Conservation (phyloP, 106 monocot species). For the Allium fistulosum region DNA sequence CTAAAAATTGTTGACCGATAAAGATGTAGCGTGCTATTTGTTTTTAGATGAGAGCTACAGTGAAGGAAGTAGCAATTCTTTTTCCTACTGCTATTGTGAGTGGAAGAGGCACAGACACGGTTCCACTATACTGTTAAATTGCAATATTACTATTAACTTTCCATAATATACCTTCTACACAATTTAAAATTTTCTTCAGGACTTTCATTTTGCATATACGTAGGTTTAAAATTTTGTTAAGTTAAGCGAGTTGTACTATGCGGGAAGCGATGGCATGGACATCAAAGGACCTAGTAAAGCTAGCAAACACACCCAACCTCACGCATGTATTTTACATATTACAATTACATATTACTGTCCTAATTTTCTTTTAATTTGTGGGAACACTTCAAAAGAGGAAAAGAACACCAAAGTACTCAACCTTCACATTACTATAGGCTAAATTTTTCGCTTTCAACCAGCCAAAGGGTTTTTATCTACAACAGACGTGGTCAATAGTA, state of each 20-base stretch:
- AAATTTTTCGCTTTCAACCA: constrained; percentile 54
- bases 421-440: constrained; percentile 30
- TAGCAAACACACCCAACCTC: constrained; percentile 26
- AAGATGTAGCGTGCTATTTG: background rate
- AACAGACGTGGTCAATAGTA: constrained; percentile 44
- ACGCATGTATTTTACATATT: constrained; percentile 13
- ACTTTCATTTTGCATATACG: background rate
- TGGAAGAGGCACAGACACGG: constrained; percentile 70
- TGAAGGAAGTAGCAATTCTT: constrained; percentile 42
- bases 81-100: constrained; percentile 82
- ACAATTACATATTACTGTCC: background rate
- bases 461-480: constrained; percentile 65
- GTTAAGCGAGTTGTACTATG: constrained; percentile 69
- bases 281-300: constrained; percentile 60
- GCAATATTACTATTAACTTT: background rate
- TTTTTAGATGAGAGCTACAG: constrained; percentile 66
- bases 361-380: too few species aligned
- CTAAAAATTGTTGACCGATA: background rate
- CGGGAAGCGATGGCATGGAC: constrained; percentile 93
- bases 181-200: too few species aligned
- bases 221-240: constrained; percentile 64
- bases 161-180: too few species aligned
- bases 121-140: constrained; percentile 18
- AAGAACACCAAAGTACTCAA: background rate
- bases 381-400: too few species aligned